Conservation (phyloP, 2,329 filamentous ascomycete genomes). For the Canariomyces notabilis region DNA sequence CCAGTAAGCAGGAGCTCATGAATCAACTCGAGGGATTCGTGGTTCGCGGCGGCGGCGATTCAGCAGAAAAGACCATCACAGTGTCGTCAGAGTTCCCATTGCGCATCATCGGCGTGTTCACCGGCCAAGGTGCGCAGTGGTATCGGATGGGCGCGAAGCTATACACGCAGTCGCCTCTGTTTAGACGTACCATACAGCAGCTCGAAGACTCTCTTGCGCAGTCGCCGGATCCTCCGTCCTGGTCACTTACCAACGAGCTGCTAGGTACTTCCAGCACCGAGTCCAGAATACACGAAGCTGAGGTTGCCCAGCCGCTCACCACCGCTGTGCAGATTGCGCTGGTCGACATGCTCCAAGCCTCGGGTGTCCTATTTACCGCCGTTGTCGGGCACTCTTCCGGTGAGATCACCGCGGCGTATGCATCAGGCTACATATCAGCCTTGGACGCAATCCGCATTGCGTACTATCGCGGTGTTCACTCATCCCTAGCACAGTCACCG, state of each 20-base stretch:
- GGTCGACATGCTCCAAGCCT: constrained; percentile 33
- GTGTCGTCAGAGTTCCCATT: too few species aligned
- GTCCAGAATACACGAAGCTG: too few species aligned
- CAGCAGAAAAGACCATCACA: too few species aligned
- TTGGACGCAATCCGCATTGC: constrained; percentile 36
- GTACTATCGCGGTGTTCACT: constrained; percentile 37
- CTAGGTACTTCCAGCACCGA: too few species aligned
- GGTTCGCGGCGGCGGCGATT: too few species aligned
- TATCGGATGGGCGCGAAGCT: constrained; percentile 29
- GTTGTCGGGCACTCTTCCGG: constrained; percentile 41
- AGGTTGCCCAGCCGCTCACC: constrained; percentile 14
- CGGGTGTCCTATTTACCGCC: constrained; percentile 30
- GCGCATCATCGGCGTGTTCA: constrained; percentile 24
- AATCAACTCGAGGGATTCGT: too few species aligned
- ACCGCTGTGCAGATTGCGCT: constrained; percentile 37
- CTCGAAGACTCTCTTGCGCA: constrained; percentile 6
- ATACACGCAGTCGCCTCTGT: constrained; percentile 14
- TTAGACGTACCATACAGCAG: constrained; percentile 15
- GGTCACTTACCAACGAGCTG: too few species aligned
- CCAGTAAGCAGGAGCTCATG: too few species aligned
- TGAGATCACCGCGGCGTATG: constrained; percentile 43
- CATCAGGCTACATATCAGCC: constrained; percentile 32
- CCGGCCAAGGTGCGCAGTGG: constrained; percentile 32
- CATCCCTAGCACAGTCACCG: constrained; percentile 17
- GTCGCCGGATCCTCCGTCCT: constrained; percentile 16